A percentile compares a stretch with the other conserved stretches of the same genome.
Conservation (phyloP, 192 early-diverging fungal genomes). For the Thamnidium elegans region DNA sequence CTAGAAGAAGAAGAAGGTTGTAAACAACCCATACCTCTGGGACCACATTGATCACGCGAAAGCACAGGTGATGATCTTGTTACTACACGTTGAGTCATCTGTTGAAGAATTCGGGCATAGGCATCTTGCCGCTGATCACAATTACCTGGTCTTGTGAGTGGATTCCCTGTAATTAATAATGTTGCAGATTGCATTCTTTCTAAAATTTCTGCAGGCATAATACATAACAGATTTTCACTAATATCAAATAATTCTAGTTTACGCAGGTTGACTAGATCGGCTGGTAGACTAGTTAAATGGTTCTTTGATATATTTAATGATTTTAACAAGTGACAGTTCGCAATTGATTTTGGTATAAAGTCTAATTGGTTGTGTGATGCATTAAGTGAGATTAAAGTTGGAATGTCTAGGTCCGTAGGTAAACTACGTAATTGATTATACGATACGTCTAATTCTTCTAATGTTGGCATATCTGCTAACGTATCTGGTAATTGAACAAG, state of each 20-base stretch:
- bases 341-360: conserved; percentile 49
- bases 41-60: conserved; percentile 21
- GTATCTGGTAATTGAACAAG: conserved; percentile 39
- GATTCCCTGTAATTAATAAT: conserved; percentile 50
- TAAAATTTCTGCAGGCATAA: conserved; percentile 34
- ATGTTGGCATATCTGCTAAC: conserved; percentile 37
- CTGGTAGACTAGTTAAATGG: conserved; percentile 35
- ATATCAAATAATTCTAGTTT: conserved; percentile 37
- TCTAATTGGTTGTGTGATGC: conserved; percentile 51
- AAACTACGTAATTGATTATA: conserved; percentile 46
- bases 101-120: conserved; percentile 21
- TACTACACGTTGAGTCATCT: conserved; percentile 31
- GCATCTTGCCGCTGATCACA: conserved; percentile 25
- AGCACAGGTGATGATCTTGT: conserved; percentile 8
- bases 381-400: conserved; percentile 31
- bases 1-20: background rate
- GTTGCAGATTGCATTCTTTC: conserved; percentile 41
- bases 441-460: conserved; percentile 52
- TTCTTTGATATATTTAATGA: conserved; percentile 35
- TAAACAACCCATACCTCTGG: conserved; percentile 27
- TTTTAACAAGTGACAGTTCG: conserved; percentile 21
- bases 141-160: conserved; percentile 40
- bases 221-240: conserved; percentile 35
- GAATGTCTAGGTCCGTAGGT: conserved; percentile 27
- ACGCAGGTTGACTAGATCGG: conserved; percentile 23